Percentiles rank a stretch among this genome's conserved stretches.
Evolutionary conservation across 805 yeast species (phyloP).

Genomic region (Metschnikowia henanensis): DNA sequence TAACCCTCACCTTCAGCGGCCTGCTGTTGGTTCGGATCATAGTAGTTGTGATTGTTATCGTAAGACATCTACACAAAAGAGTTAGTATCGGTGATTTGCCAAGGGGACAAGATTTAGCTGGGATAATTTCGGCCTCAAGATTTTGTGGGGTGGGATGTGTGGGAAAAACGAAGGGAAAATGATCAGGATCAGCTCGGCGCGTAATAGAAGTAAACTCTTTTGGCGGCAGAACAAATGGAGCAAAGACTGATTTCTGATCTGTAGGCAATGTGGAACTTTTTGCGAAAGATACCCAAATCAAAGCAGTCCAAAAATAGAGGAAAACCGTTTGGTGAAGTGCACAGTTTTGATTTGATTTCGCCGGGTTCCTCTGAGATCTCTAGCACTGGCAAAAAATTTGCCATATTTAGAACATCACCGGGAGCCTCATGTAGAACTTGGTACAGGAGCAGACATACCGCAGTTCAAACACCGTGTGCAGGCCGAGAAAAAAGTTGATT

Average conservation of each 20-base stretch:
- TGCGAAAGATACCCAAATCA: too few species aligned
- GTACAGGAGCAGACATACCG: slow-evolving; percentile 5
- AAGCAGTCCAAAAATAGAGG: too few species aligned
- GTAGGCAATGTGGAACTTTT: too few species aligned
- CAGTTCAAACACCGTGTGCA: not conserved
- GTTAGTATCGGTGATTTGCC: slow-evolving; percentile 21
- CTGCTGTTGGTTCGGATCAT: slow-evolving; percentile 30
- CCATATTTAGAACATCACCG: slow-evolving; percentile 3
- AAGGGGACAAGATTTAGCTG: slow-evolving; percentile 5
- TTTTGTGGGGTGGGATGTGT: not conserved
- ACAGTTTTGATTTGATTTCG: too few species aligned
- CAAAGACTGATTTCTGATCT: not conserved
- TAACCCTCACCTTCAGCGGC: slow-evolving; percentile 29
- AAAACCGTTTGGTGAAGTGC: too few species aligned
- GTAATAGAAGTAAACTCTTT: not conserved
- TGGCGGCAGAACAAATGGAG: slow-evolving; percentile 2
- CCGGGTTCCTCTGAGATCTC: not conserved
- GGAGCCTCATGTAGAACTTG: not conserved
- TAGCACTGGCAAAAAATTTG: not conserved
- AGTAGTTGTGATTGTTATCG: slow-evolving; percentile 50
- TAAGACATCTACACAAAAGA: slow-evolving; percentile 50
- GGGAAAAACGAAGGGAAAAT: not conserved
- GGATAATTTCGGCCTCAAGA: not conserved
- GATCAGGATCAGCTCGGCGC: not conserved
- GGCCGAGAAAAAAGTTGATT: not conserved